A percentile compares a stretch with the other conserved stretches of the same genome.
phyloP scores from a whole-genome alignment of 1,284 basidiomycete genomes.

The Schizopora paradoxa region DNA sequence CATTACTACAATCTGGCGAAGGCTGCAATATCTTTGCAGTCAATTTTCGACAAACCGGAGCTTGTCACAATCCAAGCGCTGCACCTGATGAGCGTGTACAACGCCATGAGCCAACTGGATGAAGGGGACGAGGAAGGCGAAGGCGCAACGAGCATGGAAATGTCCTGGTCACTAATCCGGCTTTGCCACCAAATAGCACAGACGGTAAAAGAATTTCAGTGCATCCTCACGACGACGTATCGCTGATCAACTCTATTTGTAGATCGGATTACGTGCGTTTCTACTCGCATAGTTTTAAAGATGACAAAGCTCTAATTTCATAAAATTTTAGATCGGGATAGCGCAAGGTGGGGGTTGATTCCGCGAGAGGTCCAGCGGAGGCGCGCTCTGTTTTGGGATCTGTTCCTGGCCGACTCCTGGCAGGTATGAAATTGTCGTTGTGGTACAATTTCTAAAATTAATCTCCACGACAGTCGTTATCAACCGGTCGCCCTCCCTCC shows the following conservation, averaged over 20 bases:
- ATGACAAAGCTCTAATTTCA: neutral
- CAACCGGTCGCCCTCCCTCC: constrained; percentile 51
- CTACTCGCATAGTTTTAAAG: neutral
- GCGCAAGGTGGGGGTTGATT: constrained; percentile 57
- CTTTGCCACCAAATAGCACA: constrained; percentile 13
- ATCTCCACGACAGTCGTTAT: constrained; percentile 19
- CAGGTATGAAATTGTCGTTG: constrained; percentile 37
- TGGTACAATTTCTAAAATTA: neutral
- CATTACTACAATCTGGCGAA: constrained; percentile 24
- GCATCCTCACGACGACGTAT: neutral
- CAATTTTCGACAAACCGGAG: constrained; percentile 15
- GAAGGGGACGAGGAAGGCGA: constrained; percentile 15
- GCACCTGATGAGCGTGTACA: constrained; percentile 21
- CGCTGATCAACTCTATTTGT: neutral
- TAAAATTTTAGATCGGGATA: constrained; percentile 51
- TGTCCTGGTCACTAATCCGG: constrained; percentile 17
- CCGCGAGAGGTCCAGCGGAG: constrained; percentile 61
- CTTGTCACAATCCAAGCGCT: constrained; percentile 21
- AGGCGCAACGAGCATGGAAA: constrained; percentile 19
- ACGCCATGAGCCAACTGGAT: constrained; percentile 21
- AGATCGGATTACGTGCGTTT: constrained; percentile 17
- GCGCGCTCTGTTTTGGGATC: constrained; percentile 66
- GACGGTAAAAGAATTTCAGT: constrained; percentile 8
- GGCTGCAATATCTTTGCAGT: constrained; percentile 21
- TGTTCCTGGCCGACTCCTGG: constrained; percentile 66